Evolutionary conservation across 306 rosid genomes (phyloP).

Genomic region (Ceratonia siliqua): DNA sequence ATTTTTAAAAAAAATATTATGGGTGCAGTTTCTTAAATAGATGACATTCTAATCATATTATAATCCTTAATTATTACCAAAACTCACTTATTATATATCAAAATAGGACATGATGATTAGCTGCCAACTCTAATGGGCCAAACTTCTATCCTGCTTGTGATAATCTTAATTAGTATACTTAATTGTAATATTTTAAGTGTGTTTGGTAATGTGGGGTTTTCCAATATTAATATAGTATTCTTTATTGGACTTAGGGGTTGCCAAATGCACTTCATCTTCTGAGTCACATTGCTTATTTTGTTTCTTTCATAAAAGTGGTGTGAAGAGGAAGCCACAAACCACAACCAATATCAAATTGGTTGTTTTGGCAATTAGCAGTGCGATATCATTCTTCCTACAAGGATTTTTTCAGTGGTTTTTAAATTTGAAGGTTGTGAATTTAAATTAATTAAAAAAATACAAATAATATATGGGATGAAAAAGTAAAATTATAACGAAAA

Average conservation of each 20-base stretch:
- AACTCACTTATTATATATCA: background rate
- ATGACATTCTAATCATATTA: background rate
- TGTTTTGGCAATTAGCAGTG: background rate
- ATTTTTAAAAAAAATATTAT: background rate
- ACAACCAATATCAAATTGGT: background rate
- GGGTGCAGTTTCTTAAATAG: background rate
- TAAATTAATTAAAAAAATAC: too few relatives aligned
- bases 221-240: background rate
- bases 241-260: background rate
- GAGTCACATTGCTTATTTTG: background rate
- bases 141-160: background rate
- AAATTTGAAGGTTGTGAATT: too few relatives aligned
- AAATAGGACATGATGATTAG: slow-evolving; percentile 30
- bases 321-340: background rate
- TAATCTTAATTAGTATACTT: background rate
- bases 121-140: slow-evolving; percentile 28
- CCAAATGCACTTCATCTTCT: background rate
- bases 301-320: background rate
- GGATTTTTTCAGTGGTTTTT: too few relatives aligned
- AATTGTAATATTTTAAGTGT: background rate
- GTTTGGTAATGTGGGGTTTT: slow-evolving; percentile 25
- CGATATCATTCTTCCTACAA: background rate
- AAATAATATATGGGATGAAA: too few relatives aligned
- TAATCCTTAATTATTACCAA: background rate
- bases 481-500: too few relatives aligned